These are phyloP conservation scores for Candida smagusa DNA, from an alignment of 1,139 yeast species.

Conservation along the genomic window DNA sequence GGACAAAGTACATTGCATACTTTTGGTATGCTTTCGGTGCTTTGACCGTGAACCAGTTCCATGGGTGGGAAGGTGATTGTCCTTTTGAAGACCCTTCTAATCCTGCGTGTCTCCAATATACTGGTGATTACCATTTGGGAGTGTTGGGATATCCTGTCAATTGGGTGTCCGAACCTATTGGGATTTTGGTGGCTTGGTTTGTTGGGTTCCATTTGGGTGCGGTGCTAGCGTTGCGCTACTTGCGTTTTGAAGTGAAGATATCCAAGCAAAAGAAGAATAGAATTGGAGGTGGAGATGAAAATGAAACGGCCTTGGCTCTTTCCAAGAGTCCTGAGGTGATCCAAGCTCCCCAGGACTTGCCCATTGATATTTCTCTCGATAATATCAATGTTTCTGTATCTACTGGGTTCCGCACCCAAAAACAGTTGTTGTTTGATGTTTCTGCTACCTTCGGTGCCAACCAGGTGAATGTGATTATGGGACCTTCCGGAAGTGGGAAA, in stretches of 20 bases:
- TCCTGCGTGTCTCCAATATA: conserved; percentile 14
- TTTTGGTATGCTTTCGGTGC: conserved; percentile 28
- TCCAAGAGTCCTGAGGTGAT: background rate
- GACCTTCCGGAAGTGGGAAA: conserved; percentile 88
- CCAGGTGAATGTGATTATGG: conserved; percentile 73
- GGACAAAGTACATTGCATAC: conserved; percentile 23
- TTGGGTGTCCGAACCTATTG: conserved; percentile 22
- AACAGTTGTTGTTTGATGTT: conserved; percentile 15
- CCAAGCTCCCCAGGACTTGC: background rate
- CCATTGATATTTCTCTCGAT: conserved; percentile 2
- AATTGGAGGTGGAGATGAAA: conserved; percentile 17
- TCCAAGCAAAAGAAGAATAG: conserved; percentile 18
- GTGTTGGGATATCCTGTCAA: conserved; percentile 19
- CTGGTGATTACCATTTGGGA: conserved; percentile 19
- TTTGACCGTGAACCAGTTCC: conserved; percentile 19
- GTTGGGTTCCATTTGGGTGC: conserved; percentile 17
- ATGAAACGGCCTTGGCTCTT: conserved; percentile 8
- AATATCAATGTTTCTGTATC: conserved; percentile 3
- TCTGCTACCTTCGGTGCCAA: conserved; percentile 14
- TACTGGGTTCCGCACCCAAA: conserved; percentile 3
- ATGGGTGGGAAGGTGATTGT: conserved; percentile 21
- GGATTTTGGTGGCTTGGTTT: conserved; percentile 18
- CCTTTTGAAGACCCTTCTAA: conserved; percentile 9
- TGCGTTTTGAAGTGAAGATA: conserved; percentile 18
- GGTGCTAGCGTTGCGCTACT: conserved; percentile 13